Conservation (phyloP, 129 eudicot species). For the Lactuca saligna region DNA sequence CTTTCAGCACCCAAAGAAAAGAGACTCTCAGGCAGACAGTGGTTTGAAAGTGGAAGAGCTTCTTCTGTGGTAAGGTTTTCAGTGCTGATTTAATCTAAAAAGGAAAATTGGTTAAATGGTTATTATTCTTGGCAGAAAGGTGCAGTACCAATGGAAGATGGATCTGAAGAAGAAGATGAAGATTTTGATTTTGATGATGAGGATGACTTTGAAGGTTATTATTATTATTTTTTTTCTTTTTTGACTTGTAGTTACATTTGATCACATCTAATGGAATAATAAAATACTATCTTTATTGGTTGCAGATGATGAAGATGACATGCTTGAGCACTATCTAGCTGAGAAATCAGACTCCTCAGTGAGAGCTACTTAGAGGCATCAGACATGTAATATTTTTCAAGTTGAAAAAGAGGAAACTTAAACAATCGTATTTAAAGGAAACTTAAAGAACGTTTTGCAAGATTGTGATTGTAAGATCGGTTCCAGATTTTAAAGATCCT, state of each 20-base stretch:
- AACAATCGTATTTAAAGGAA: too few relatives aligned
- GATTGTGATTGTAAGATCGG: too few relatives aligned
- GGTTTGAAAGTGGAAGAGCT: constrained; percentile 99
- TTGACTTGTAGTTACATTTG: neutral
- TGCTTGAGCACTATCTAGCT: constrained; percentile 94
- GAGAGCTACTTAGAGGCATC: constrained; percentile 35
- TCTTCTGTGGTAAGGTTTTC: constrained; percentile 39
- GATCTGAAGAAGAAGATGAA: constrained; percentile 72
- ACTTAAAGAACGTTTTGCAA: too few relatives aligned
- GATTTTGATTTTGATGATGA: constrained; percentile 78
- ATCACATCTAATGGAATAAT: neutral
- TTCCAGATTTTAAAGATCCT: too few relatives aligned
- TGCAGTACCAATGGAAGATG: constrained; percentile 49
- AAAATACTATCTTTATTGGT: constrained; percentile 2
- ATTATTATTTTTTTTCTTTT: constrained; percentile 7
- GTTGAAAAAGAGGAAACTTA: too few relatives aligned
- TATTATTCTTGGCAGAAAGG: constrained; percentile 52
- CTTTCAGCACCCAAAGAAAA: constrained; percentile 84
- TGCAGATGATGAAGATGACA: constrained; percentile 92
- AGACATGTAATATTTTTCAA: too few relatives aligned
- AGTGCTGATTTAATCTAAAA: too few relatives aligned
- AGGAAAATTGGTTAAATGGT: neutral
- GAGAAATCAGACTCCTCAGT: constrained; percentile 56
- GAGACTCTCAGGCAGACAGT: constrained; percentile 87
- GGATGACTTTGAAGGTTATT: constrained; percentile 75